Evolutionary conservation across 768 basidiomycete species (phyloP).

Genomic region (Tulasnella calospora): DNA sequence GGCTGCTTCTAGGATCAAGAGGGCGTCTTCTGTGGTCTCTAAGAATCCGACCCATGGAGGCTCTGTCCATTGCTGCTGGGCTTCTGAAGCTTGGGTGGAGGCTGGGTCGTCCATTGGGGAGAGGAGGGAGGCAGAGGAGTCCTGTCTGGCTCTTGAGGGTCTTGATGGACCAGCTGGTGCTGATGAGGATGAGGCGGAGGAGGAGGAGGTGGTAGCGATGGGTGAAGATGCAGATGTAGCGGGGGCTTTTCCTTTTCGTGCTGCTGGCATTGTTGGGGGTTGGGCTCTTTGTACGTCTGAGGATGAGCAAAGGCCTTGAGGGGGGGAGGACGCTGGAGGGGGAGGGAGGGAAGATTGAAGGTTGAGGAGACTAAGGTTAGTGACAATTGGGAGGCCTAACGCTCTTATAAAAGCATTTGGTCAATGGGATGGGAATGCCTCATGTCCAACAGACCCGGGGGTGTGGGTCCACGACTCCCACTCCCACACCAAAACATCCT

Average conservation of each 20-base stretch:
- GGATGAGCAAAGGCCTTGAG: constrained; percentile 3
- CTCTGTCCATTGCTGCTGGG: constrained; percentile 39
- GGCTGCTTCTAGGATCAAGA: constrained; percentile 95
- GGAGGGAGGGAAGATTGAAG: constrained; percentile 2
- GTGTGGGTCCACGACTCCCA: neutral
- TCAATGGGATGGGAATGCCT: neutral
- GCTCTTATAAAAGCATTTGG: neutral
- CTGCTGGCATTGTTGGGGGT: neutral
- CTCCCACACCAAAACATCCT: constrained; percentile 3
- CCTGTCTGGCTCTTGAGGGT: neutral
- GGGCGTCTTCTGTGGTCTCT: constrained; percentile 89
- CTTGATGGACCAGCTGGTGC: neutral
- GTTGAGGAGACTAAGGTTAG: constrained; percentile 19
- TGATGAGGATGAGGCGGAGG: neutral
- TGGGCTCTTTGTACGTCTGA: neutral
- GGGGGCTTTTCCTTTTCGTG: constrained; percentile 19
- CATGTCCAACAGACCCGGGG: neutral
- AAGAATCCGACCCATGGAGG: constrained; percentile 94
- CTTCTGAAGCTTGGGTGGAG: constrained; percentile 2
- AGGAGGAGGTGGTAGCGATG: constrained; percentile 8
- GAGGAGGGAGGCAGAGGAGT: constrained; percentile 17
- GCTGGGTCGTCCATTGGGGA: constrained; percentile 7
- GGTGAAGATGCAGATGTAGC: constrained; percentile 16
- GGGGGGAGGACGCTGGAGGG: neutral
- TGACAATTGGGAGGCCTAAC: constrained; percentile 8